These are phyloP conservation scores for Plenodomus lindquistii DNA, from an alignment of 2,329 filamentous ascomycete genomes.

Conservation along the genomic window DNA sequence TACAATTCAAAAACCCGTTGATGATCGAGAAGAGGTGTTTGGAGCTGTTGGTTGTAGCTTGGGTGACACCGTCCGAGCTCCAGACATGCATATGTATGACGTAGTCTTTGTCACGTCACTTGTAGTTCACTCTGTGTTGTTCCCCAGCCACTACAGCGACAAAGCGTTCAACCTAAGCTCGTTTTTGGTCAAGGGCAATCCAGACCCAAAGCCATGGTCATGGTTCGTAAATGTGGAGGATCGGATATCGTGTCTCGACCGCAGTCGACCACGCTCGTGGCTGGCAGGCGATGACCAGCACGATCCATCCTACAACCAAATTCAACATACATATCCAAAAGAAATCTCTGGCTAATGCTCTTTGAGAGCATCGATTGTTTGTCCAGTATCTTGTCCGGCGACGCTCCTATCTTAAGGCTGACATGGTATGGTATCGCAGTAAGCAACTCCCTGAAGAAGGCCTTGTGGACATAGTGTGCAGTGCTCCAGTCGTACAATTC, in stretches of 20 bases:
- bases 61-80: neutral
- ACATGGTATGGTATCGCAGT: slow-evolving; percentile 23
- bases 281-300: neutral
- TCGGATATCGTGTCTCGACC: neutral
- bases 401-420: slow-evolving; percentile 22
- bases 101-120: neutral
- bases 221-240: neutral
- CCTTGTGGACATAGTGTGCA: slow-evolving; percentile 32
- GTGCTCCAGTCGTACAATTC: slow-evolving; percentile 27
- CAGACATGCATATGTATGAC: neutral
- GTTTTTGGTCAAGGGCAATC: neutral
- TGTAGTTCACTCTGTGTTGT: neutral
- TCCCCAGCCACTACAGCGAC: neutral
- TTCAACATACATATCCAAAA: slow-evolving; percentile 30
- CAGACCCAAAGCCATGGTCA: neutral
- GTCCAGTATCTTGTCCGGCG: slow-evolving; percentile 9
- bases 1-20: neutral
- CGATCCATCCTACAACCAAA: slow-evolving; percentile 6
- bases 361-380: slow-evolving; percentile 20
- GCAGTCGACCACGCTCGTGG: neutral
- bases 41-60: neutral
- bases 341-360: slow-evolving; percentile 8
- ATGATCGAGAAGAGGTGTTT: neutral
- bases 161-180: neutral
- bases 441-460: slow-evolving; percentile 34